Conservation (phyloP, 1,284 basidiomycete genomes). For the Vanrija sp. region DNA sequence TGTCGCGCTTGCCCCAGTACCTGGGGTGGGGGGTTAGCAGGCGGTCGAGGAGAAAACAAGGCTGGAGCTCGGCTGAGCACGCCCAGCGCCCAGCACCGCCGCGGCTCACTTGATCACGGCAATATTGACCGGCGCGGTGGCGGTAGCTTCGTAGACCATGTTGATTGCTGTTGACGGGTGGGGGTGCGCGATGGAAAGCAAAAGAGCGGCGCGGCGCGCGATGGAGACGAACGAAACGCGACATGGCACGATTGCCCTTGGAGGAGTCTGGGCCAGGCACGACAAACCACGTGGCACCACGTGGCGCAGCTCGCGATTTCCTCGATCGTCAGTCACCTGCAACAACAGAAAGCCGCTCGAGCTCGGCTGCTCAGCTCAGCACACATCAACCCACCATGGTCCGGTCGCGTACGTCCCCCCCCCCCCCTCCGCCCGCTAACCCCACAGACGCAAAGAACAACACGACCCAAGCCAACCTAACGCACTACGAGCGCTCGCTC, state of each 20-base stretch:
- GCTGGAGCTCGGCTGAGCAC: conserved; percentile 8
- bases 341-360: too few species aligned
- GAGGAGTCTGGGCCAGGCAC: too few species aligned
- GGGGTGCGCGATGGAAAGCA: neutral
- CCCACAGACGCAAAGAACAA: conserved; percentile 46
- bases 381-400: conserved; percentile 14
- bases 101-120: conserved; percentile 82
- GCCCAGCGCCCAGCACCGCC: neutral
- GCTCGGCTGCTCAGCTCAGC: too few species aligned
- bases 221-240: too few species aligned
- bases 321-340: too few species aligned
- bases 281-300: too few species aligned
- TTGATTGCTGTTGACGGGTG: neutral
- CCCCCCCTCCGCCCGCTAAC: conserved; percentile 7
- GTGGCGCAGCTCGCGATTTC: too few species aligned
- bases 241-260: too few species aligned
- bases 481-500: conserved; percentile 45
- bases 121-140: conserved; percentile 92
- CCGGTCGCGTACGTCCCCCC: conserved; percentile 14
- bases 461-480: conserved; percentile 45
- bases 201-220: neutral
- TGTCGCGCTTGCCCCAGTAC: conserved; percentile 98
- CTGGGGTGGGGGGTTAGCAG: conserved; percentile 50
- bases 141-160: conserved; percentile 73
- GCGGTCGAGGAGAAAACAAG: conserved; percentile 3